Evolutionary conservation across 169 alveolate species (phyloP).

Genomic region (Cryptosporidium ubiquitum): DNA sequence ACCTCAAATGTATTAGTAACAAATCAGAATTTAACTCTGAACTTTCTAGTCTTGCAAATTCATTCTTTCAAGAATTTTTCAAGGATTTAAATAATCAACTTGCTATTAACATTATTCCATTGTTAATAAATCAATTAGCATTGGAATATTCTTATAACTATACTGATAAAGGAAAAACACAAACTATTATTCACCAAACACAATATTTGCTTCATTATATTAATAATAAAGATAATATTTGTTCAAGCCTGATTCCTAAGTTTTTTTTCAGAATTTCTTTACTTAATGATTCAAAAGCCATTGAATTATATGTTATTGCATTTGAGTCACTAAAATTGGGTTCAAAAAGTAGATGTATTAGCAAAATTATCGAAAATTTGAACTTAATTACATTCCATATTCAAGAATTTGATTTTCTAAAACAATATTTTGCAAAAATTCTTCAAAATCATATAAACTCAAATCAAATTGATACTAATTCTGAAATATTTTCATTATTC

Average conservation of each 20-base stretch:
- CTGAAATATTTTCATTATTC: neutral
- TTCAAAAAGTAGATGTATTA: constrained; percentile 26
- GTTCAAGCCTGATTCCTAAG: constrained; percentile 12
- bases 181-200: constrained; percentile 22
- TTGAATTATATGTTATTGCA: constrained; percentile 24
- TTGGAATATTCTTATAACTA: neutral
- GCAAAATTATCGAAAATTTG: constrained; percentile 6
- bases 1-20: constrained; percentile 21
- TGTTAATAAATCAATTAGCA: constrained; percentile 24
- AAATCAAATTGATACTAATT: neutral
- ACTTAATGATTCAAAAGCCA: neutral
- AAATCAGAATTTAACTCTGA: neutral
- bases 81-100: constrained; percentile 31
- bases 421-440: constrained; percentile 15
- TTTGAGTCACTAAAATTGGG: constrained; percentile 24
- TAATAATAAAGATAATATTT: constrained; percentile 11
- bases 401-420: constrained; percentile 33
- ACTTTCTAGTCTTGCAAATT: constrained; percentile 35
- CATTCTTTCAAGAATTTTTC: constrained; percentile 50
- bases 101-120: constrained; percentile 5
- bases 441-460: neutral
- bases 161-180: neutral
- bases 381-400: constrained; percentile 20
- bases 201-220: constrained; percentile 37
- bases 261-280: constrained; percentile 29